Evolutionary conservation across 805 yeast genomes (phyloP).

Genomic region (Komagataella populi): DNA sequence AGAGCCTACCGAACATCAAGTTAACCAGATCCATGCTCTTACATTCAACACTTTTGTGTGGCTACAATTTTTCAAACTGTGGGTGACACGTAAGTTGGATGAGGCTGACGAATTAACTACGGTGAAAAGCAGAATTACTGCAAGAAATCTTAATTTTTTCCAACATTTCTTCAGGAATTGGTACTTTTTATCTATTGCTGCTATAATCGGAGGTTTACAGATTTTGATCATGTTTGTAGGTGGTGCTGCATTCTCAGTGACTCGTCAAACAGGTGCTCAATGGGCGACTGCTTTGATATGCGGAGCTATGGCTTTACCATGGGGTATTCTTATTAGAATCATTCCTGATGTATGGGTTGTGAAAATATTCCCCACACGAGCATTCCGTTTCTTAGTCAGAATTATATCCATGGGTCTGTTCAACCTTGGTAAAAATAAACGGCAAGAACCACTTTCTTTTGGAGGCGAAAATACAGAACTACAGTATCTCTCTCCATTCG

Average conservation of each 20-base stretch:
- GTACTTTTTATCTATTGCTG: slow-evolving; percentile 64
- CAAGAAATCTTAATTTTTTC: slow-evolving; percentile 66
- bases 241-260: slow-evolving; percentile 85
- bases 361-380: slow-evolving; percentile 48
- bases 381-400: slow-evolving; percentile 20
- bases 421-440: not conserved
- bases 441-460: not conserved
- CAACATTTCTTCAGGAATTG: slow-evolving; percentile 71
- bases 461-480: not conserved
- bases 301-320: slow-evolving; percentile 72
- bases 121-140: slow-evolving; percentile 44
- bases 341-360: slow-evolving; percentile 73
- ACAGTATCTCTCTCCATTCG: slow-evolving; percentile 10
- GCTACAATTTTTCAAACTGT: slow-evolving; percentile 90
- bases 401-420: slow-evolving; percentile 8
- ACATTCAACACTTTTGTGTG: slow-evolving; percentile 95
- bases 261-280: slow-evolving; percentile 66
- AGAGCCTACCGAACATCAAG: slow-evolving; percentile 25
- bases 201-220: slow-evolving; percentile 73
- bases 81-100: slow-evolving; percentile 84
- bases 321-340: slow-evolving; percentile 62
- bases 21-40: slow-evolving; percentile 59
- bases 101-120: slow-evolving; percentile 60
- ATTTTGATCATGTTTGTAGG: slow-evolving; percentile 91
- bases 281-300: slow-evolving; percentile 84